These are phyloP conservation scores for Blastobotrys niveus DNA, from an alignment of 1,139 yeast species.

Conservation along the genomic window DNA sequence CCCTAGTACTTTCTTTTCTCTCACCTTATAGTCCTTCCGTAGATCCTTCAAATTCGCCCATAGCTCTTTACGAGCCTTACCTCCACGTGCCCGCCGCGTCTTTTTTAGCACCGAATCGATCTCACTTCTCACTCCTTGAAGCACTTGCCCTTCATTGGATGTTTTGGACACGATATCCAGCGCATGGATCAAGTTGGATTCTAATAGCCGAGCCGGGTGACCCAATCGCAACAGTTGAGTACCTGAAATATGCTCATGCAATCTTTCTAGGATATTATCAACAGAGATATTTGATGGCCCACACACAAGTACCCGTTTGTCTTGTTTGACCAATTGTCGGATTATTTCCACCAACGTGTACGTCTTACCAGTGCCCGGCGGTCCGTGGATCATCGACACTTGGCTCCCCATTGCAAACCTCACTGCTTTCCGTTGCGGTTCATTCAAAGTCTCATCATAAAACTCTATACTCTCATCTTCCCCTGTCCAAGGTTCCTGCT, in stretches of 20 bases:
- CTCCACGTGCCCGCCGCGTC: slow-evolving; percentile 60
- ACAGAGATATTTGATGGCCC: slow-evolving; percentile 97
- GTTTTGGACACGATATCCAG: slow-evolving; percentile 66
- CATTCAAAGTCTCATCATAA: slow-evolving; percentile 52
- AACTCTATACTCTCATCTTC: slow-evolving; percentile 32
- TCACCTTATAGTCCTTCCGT: slow-evolving; percentile 57
- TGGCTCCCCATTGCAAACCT: slow-evolving; percentile 45
- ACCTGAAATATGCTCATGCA: slow-evolving; percentile 48
- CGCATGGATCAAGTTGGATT: slow-evolving; percentile 61
- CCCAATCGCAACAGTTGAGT: slow-evolving; percentile 71
- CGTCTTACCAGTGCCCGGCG: slow-evolving; percentile 81
- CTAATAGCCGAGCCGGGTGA: slow-evolving; percentile 82
- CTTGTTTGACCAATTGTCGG: slow-evolving; percentile 57
- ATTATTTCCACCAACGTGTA: slow-evolving; percentile 81
- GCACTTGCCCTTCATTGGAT: slow-evolving; percentile 55
- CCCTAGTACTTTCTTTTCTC: slow-evolving; percentile 61
- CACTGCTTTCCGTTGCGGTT: slow-evolving; percentile 67
- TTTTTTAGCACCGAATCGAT: slow-evolving; percentile 55
- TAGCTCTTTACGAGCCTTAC: slow-evolving; percentile 57
- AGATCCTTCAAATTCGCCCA: slow-evolving; percentile 66
- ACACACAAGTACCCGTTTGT: slow-evolving; percentile 75
- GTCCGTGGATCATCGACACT: slow-evolving; percentile 62
- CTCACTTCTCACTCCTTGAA: slow-evolving; percentile 65
- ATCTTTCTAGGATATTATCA: slow-evolving; percentile 80
- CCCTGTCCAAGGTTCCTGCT: slow-evolving; percentile 6